phyloP scores from a whole-genome alignment of 139 green algal species.

The Chlorella vulgaris region DNA sequence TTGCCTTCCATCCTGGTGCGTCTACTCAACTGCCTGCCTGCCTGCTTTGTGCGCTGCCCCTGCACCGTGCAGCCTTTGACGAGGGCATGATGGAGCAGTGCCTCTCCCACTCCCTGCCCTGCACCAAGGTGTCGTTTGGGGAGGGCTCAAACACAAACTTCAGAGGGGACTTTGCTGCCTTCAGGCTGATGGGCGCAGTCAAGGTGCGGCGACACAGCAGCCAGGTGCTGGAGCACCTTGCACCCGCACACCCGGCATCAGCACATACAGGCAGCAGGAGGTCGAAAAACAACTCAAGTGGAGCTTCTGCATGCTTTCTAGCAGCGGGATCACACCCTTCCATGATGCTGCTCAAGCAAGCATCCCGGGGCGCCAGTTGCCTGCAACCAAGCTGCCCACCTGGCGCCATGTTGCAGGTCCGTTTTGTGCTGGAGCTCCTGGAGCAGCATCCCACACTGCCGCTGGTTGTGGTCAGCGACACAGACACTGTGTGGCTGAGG shows the following conservation, averaged over 20 bases:
- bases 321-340: neutral
- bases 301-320: neutral
- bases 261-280: neutral
- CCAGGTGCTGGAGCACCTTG: neutral
- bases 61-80: neutral
- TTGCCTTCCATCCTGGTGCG: neutral
- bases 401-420: neutral
- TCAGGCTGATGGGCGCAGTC: slow-evolving; percentile 10
- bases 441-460: slow-evolving; percentile 9
- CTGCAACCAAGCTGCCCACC: neutral
- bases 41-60: neutral
- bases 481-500: slow-evolving; percentile 23
- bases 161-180: neutral
- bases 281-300: neutral
- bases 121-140: slow-evolving; percentile 2
- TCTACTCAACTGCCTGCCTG: neutral
- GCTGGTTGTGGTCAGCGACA: slow-evolving; percentile 5
- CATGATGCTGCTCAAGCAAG: neutral
- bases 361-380: neutral
- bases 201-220: neutral
- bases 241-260: neutral
- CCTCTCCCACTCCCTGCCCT: neutral
- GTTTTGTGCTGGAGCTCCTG: neutral
- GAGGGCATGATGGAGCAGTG: neutral
- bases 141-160: neutral